phyloP scores from a whole-genome alignment of 805 yeast genomes.

The Kazachstania viticola region DNA sequence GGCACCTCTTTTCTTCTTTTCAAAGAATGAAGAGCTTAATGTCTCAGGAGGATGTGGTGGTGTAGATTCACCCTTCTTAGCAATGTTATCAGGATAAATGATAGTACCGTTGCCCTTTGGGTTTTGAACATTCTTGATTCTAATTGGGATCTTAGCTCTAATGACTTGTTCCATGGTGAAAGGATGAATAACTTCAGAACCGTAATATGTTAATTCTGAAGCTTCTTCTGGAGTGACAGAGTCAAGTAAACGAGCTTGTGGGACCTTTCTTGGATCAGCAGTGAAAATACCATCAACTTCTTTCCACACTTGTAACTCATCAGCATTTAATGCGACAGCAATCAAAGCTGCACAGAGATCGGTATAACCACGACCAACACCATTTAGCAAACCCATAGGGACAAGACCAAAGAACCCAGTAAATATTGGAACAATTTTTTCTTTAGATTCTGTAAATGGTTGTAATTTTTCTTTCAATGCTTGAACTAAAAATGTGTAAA shows the following conservation, averaged over 20 bases:
- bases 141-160: slow-evolving; percentile 87
- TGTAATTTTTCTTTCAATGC: slow-evolving; percentile 40
- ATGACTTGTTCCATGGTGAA: slow-evolving; percentile 99
- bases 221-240: slow-evolving; percentile 98
- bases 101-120: slow-evolving; percentile 90
- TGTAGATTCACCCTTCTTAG: slow-evolving; percentile 74
- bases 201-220: slow-evolving; percentile 93
- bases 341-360: slow-evolving; percentile 94
- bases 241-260: slow-evolving; percentile 70
- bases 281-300: slow-evolving; percentile 98
- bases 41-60: slow-evolving; percentile 94
- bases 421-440: slow-evolving; percentile 62
- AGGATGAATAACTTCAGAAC: slow-evolving; percentile 96
- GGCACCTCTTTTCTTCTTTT: slow-evolving; percentile 50
- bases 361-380: slow-evolving; percentile 96
- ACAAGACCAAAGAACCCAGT: slow-evolving; percentile 93
- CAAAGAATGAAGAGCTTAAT: slow-evolving; percentile 32
- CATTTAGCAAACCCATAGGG: slow-evolving; percentile 89
- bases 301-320: slow-evolving; percentile 95
- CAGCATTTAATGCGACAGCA: slow-evolving; percentile 87
- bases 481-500: slow-evolving; percentile 45
- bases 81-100: slow-evolving; percentile 84
- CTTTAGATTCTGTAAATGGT: slow-evolving; percentile 28
- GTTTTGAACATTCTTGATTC: slow-evolving; percentile 91
- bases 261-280: slow-evolving; percentile 95